Evolutionary conservation across 805 yeast genomes (phyloP).

Genomic region (Wickerhamomyces pijperi): DNA sequence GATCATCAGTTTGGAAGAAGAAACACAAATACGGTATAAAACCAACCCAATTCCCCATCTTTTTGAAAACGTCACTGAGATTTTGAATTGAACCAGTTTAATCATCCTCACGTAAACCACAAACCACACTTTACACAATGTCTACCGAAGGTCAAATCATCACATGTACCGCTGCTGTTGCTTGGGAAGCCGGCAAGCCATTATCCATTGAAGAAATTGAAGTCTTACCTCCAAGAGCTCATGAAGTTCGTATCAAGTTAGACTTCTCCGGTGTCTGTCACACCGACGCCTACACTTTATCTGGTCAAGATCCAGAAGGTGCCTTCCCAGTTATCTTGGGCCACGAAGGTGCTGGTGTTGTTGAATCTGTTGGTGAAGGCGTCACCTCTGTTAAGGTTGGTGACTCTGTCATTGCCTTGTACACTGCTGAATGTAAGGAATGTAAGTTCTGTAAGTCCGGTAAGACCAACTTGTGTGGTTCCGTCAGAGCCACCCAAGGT

Average conservation of each 20-base stretch:
- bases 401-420: constrained; percentile 85
- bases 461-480: constrained; percentile 92
- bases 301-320: constrained; percentile 95
- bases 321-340: constrained; percentile 89
- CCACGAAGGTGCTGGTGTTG: constrained; percentile 97
- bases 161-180: constrained; percentile 91
- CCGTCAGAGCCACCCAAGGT: constrained; percentile 96
- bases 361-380: constrained; percentile 90
- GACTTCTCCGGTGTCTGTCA: constrained; percentile 92
- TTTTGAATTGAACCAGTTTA: no score
- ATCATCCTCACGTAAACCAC: no score
- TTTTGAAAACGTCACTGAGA: no score
- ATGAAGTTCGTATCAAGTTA: constrained; percentile 90
- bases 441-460: constrained; percentile 94
- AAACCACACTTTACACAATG: constrained; percentile 1
- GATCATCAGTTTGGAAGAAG: no score
- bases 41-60: no score
- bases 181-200: constrained; percentile 90
- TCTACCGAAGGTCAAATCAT: constrained; percentile 32
- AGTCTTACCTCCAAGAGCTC: constrained; percentile 92
- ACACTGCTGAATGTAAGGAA: constrained; percentile 93
- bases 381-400: constrained; percentile 86
- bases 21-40: no score
- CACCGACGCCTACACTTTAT: constrained; percentile 93
- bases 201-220: constrained; percentile 76